A percentile compares a stretch with the other conserved stretches of the same genome.
Conservation (phyloP, 345 rosid genomes). For the Chamaenerion angustifolium region DNA sequence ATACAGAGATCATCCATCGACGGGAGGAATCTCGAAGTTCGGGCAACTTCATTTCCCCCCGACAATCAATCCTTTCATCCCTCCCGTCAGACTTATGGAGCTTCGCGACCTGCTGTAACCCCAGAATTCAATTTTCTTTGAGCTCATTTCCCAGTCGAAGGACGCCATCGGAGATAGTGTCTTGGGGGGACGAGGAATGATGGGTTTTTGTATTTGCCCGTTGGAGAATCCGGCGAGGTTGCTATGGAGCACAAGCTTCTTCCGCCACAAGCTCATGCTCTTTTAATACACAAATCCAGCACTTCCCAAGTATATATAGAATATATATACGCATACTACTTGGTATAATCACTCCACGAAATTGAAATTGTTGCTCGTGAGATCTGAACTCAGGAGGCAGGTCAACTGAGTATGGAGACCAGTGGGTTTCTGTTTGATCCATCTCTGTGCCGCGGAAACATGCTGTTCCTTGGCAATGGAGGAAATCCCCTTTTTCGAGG, state of each 20-base stretch:
- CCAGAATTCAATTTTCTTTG: background rate
- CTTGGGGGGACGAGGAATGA: constrained; percentile 20
- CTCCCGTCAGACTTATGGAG: background rate
- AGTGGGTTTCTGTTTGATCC: constrained; percentile 53
- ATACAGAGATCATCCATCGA: background rate
- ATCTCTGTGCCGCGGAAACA: constrained; percentile 40
- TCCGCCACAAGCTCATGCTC: constrained; percentile 88
- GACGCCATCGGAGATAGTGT: background rate
- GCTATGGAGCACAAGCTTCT: constrained; percentile 92
- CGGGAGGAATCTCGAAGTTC: constrained; percentile 11
- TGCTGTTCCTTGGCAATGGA: constrained; percentile 49
- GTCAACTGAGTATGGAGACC: constrained; percentile 33
- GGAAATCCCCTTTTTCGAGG: constrained; percentile 34
- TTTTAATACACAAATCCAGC: constrained; percentile 29
- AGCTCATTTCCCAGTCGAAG: background rate
- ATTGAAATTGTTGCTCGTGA: background rate
- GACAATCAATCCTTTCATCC: background rate
- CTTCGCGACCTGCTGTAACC: constrained; percentile 1
- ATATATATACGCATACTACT: background rate
- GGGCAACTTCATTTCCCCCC: constrained; percentile 5
- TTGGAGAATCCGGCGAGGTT: constrained; percentile 79
- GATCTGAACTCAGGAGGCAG: constrained; percentile 1
- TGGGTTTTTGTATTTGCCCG: constrained; percentile 81
- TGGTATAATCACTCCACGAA: background rate
- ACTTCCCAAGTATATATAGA: background rate